Conservation (phyloP, 1,284 basidiomycete genomes). For the Puccinia hordei region DNA sequence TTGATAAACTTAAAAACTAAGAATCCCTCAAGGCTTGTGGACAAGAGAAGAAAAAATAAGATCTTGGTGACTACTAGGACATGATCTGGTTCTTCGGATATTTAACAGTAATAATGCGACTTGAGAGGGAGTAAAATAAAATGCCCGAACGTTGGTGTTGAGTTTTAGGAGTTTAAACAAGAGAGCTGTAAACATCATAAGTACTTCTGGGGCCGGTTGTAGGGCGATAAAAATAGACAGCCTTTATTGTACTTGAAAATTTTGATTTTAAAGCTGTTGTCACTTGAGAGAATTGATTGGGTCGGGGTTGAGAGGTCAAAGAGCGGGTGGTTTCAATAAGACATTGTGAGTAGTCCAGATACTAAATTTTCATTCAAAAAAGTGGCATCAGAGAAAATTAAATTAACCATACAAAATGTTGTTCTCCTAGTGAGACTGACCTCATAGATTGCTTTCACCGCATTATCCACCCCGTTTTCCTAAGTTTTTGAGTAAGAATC, state of each 20-base stretch:
- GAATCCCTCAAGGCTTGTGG: too few species aligned
- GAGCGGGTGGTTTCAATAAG: slow-evolving; percentile 2
- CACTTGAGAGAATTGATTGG: background rate
- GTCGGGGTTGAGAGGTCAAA: background rate
- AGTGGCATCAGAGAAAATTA: background rate
- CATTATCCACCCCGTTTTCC: slow-evolving; percentile 56
- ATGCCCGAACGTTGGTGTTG: background rate
- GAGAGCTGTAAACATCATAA: background rate
- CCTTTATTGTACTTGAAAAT: background rate
- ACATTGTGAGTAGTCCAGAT: slow-evolving; percentile 22
- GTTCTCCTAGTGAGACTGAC: slow-evolving; percentile 42
- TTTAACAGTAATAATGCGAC: too few species aligned
- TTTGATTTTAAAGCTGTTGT: background rate
- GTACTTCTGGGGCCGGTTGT: background rate
- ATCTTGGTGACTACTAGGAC: background rate
- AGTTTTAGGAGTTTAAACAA: background rate
- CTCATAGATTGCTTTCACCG: slow-evolving; percentile 55
- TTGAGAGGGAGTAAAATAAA: background rate
- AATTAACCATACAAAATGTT: too few species aligned
- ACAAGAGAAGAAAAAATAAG: background rate
- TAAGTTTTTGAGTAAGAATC: slow-evolving; percentile 14
- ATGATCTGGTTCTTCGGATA: too few species aligned
- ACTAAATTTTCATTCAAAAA: background rate
- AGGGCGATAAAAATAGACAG: background rate
- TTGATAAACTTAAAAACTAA: too few species aligned